phyloP scores from a whole-genome alignment of 352 stramenopile genomes.

The Aphanomyces stellatus region DNA sequence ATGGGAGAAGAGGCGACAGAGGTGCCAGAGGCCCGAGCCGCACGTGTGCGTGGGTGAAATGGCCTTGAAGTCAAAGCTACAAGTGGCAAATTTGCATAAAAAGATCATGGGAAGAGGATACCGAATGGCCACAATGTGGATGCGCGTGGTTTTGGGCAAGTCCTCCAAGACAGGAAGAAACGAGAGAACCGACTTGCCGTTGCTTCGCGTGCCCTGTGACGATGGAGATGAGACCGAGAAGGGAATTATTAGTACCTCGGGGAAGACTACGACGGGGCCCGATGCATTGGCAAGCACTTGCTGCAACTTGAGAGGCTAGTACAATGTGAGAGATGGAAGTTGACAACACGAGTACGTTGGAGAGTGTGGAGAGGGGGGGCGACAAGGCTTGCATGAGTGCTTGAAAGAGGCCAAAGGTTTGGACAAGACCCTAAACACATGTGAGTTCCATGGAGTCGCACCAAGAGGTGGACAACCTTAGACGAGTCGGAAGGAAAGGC shows the following conservation, averaged over 20 bases:
- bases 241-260: slow-evolving; percentile 29
- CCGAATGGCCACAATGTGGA: slow-evolving; percentile 69
- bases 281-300: slow-evolving; percentile 54
- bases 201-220: slow-evolving; percentile 47
- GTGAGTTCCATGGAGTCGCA: neutral
- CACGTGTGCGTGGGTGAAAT: slow-evolving; percentile 68
- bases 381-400: slow-evolving; percentile 55
- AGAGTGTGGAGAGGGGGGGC: slow-evolving; percentile 10
- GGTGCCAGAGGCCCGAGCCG: slow-evolving; percentile 42
- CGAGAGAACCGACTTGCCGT: slow-evolving; percentile 61
- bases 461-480: slow-evolving; percentile 22
- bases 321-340: neutral
- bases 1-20: slow-evolving; percentile 60
- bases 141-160: slow-evolving; percentile 28
- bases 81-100: neutral
- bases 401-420: slow-evolving; percentile 25
- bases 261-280: slow-evolving; percentile 62
- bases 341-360: slow-evolving; percentile 24
- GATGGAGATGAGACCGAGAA: neutral
- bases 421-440: neutral
- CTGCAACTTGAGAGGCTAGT: slow-evolving; percentile 49
- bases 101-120: neutral
- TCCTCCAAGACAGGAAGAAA: slow-evolving; percentile 65
- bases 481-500: slow-evolving; percentile 44
- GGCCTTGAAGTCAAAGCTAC: slow-evolving; percentile 53